Conservation (phyloP, 169 alveolate genomes). For the Babesia microti region DNA sequence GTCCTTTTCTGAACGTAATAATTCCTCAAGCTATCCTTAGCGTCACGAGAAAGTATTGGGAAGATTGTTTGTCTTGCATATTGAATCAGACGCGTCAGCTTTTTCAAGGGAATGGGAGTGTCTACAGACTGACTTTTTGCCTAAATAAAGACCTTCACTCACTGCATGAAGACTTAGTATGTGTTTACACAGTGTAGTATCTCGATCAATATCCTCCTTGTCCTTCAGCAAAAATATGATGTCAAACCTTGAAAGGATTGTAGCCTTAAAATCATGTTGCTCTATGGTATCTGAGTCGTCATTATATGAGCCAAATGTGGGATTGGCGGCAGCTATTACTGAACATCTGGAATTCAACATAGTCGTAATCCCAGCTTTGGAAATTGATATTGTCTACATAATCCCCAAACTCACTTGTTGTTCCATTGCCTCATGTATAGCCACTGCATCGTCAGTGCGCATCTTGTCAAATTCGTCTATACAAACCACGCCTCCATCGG, state of each 20-base stretch:
- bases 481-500: conserved; percentile 98
- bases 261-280: conserved; percentile 95
- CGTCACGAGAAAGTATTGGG: conserved; percentile 91
- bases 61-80: conserved; percentile 63
- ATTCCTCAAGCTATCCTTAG: conserved; percentile 85
- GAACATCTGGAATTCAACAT: conserved; percentile 90
- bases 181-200: conserved; percentile 63
- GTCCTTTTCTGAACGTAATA: conserved; percentile 84
- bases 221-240: conserved; percentile 93
- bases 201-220: conserved; percentile 84
- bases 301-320: conserved; percentile 94
- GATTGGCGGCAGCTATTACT: conserved; percentile 99
- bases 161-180: conserved; percentile 52
- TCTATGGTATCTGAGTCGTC: conserved; percentile 91
- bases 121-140: conserved; percentile 7
- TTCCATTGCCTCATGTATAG: conserved; percentile 99
- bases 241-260: conserved; percentile 94
- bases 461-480: conserved; percentile 99
- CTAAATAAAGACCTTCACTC: not conserved
- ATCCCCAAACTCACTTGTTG: too few relatives aligned
- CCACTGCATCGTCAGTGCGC: conserved; percentile 98
- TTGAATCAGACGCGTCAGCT: conserved; percentile 53
- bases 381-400: conserved; percentile 96
- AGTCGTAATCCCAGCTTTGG: conserved; percentile 99
- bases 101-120: conserved; percentile 44